Percentiles rank a stretch among this genome's conserved stretches.
These are phyloP conservation scores for Ascochyta koolunga DNA, from an alignment of 2,329 filamentous ascomycete genomes.

Conservation along the genomic window DNA sequence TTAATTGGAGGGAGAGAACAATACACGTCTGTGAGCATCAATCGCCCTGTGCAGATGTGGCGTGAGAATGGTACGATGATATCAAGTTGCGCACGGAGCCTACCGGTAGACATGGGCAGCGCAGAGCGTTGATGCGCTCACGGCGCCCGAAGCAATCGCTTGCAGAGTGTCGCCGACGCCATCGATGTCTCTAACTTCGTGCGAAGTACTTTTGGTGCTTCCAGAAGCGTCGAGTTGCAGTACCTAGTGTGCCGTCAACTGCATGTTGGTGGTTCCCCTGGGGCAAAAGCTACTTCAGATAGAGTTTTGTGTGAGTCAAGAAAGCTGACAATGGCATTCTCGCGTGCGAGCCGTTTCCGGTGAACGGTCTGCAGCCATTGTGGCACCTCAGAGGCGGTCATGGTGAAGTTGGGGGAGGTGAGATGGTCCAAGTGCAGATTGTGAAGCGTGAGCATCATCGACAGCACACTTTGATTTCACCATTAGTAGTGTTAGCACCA, in stretches of 20 bases:
- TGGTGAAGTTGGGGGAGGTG: slow-evolving; percentile 11
- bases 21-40: slow-evolving; percentile 40
- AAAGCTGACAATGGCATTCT: slow-evolving; percentile 34
- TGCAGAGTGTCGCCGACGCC: slow-evolving; percentile 27
- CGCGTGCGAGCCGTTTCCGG: slow-evolving; percentile 33
- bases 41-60: slow-evolving; percentile 37
- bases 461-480: background rate
- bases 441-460: background rate
- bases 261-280: background rate
- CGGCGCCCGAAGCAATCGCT: slow-evolving; percentile 33
- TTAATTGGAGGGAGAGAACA: slow-evolving; percentile 8
- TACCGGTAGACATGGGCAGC: slow-evolving; percentile 40
- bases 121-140: slow-evolving; percentile 39
- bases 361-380: slow-evolving; percentile 36
- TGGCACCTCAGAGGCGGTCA: slow-evolving; percentile 22
- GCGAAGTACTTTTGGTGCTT: slow-evolving; percentile 2
- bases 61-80: slow-evolving; percentile 44
- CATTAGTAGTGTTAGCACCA: no score
- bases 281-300: slow-evolving; percentile 7
- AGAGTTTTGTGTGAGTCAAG: slow-evolving; percentile 8
- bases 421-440: background rate
- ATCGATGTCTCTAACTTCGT: slow-evolving; percentile 20
- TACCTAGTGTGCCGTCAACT: slow-evolving; percentile 21
- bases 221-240: slow-evolving; percentile 18
- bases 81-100: slow-evolving; percentile 13